A percentile compares a stretch with the other conserved stretches of the same genome.
phyloP scores from a whole-genome alignment of 805 yeast genomes.

The Monosporozyma unispora region DNA sequence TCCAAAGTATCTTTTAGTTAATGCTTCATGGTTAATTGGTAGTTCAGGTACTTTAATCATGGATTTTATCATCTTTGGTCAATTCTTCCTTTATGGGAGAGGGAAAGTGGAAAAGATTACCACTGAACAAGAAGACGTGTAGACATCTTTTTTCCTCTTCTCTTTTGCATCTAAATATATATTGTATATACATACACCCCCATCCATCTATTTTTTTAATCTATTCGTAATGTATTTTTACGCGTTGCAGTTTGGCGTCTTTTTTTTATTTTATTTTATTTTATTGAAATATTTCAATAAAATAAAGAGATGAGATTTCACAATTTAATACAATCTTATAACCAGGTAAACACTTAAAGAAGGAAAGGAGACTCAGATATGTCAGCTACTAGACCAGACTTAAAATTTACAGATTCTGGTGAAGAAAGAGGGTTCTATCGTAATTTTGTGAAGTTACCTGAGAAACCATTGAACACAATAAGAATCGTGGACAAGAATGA shows the following conservation, averaged over 20 bases:
- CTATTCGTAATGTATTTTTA: background rate
- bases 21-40: slow-evolving; percentile 90
- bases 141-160: background rate
- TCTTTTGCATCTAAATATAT: no score
- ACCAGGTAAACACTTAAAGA: background rate
- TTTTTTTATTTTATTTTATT: background rate
- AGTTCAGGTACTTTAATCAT: slow-evolving; percentile 76
- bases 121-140: background rate
- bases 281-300: no score
- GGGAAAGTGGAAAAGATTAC: background rate
- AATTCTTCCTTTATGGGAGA: slow-evolving; percentile 64
- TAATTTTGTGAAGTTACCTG: slow-evolving; percentile 41
- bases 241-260: background rate
- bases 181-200: no score
- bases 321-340: background rate
- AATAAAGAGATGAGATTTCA: background rate
- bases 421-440: slow-evolving; percentile 42
- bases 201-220: background rate
- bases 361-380: slow-evolving; percentile 7
- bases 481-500: slow-evolving; percentile 78
- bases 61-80: slow-evolving; percentile 78
- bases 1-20: slow-evolving; percentile 61
- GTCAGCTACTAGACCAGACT: slow-evolving; percentile 42
- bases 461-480: slow-evolving; percentile 42
- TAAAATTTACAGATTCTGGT: slow-evolving; percentile 46